These are phyloP conservation scores for Zychaea mexicana DNA, from an alignment of 371 early-diverging fungal genomes.

Conservation along the genomic window DNA sequence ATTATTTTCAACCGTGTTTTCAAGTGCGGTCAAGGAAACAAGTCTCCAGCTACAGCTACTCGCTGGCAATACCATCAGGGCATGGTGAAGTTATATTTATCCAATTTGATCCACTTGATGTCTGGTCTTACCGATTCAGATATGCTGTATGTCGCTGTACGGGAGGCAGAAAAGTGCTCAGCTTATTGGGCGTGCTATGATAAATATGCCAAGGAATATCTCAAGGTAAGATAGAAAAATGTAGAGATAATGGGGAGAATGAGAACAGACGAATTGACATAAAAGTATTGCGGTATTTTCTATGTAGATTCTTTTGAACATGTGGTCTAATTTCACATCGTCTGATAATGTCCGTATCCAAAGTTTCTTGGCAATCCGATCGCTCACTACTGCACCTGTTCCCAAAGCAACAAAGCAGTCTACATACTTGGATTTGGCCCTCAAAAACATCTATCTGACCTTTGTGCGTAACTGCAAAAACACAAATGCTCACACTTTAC, in stretches of 20 bases:
- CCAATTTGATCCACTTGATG: slow-evolving; percentile 70
- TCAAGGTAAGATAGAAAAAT: slow-evolving; percentile 55
- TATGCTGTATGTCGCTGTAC: slow-evolving; percentile 81
- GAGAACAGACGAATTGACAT: not conserved
- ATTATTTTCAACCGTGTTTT: slow-evolving; percentile 60
- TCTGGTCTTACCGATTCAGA: slow-evolving; percentile 76
- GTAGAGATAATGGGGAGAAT: not conserved
- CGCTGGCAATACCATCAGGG: slow-evolving; percentile 77
- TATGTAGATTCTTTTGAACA: slow-evolving; percentile 47
- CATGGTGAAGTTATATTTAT: slow-evolving; percentile 80
- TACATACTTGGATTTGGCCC: slow-evolving; percentile 49
- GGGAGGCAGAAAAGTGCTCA: slow-evolving; percentile 76
- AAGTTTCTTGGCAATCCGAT: slow-evolving; percentile 80
- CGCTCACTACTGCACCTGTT: slow-evolving; percentile 53
- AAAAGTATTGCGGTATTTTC: not conserved
- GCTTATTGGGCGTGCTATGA: slow-evolving; percentile 83
- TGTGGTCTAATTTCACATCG: slow-evolving; percentile 59
- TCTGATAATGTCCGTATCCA: slow-evolving; percentile 75
- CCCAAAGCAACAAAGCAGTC: slow-evolving; percentile 19
- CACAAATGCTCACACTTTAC: slow-evolving; percentile 79
- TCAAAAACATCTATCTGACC: slow-evolving; percentile 79
- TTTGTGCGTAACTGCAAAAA: slow-evolving; percentile 78
- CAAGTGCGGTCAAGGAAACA: slow-evolving; percentile 26
- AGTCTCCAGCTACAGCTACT: slow-evolving; percentile 46
- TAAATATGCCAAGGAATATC: slow-evolving; percentile 74